Base-by-base conservation (phyloP, 192 early-diverging fungal species). In the Diversispora epigaea region DNA sequence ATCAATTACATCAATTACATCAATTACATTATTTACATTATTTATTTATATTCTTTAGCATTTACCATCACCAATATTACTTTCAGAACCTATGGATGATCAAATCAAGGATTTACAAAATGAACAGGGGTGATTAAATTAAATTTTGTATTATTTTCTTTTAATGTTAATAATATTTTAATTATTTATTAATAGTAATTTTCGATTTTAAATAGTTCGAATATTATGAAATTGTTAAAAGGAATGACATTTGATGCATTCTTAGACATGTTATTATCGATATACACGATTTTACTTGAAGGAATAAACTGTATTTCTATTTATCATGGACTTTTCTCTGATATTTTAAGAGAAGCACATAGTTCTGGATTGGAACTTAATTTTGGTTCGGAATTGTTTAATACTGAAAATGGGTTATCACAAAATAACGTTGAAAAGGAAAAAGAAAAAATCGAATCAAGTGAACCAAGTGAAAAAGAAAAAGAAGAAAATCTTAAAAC, bases 241-340 rank as follows among this genome's bases (percentile, higher is more conserved):
- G 76, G 81, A 15, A 94, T 97, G 93, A 90, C 91, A 3, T 92
- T 96, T 77, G 89, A 93, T 56, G 83, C 92, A 21, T 99, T 95
- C 76, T 91, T 91, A 69, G 85, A 90, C 25, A 85, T 94, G 79
- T 77, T 97, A 3, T 75, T 91, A 7, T 87, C 86, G 56, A 89
- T 97, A 66, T 94, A 93, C 72, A 84, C 89, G 5, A 84, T 91
- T 15, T 79, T 96, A 39, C 78, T 97, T 0, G 86, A 91, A 32
- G 84, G 90, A 3, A 86, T 96, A 55, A 87, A 92, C 69, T 84
- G 93, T 41, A 81, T 90, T 21, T 80, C 87, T 25, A 83, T 91
- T 22, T 91, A 93, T 32, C 90, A 95, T 69, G 89, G 91, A 9
- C 77, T 92, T 6, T 84, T 94, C 4, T 77, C 89, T 4, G 79